Base-by-base conservation (phyloP, 441 rosid genomes). In the Brassica balearica region DNA sequence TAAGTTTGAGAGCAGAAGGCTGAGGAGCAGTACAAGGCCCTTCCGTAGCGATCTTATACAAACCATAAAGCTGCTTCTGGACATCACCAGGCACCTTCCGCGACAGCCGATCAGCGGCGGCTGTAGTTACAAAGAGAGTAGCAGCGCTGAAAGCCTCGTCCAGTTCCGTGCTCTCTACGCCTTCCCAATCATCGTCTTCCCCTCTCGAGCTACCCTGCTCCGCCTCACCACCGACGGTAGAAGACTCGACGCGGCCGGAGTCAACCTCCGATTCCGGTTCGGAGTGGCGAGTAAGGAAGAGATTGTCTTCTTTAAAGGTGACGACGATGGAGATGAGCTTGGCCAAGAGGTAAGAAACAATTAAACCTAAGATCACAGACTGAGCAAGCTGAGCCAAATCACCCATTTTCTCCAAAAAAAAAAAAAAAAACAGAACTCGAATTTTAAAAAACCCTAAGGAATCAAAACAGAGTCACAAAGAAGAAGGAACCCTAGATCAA, bases 101-200 rank as follows among this genome's bases (percentile, higher is more conserved):
- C 1, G 97, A 84, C 3, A 86, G 56, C 66, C 96, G 87, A 81
- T 89, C 95, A 6, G 98, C 84, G 3, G 96, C 94, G 3, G 94
- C 83, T 0, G 93, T 88, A 10, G 97, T 93, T 14, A 92, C 89
- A 62, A 91, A 93, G 0, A 87, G 82, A 9, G 97, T 88, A 3
- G 99, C 99, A 0, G 97, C 93, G 80, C 96, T 92, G 60, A 95
- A 95, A 27, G 84, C 82, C 80, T 89, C 97, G 63, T 95, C 99
- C 62, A 95, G 80, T 82, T 90, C 97, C 71, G 98, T 92, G 82
- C 88, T 89, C 86, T 93, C 99, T 6, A 93, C 98, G 23, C 96
- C 97, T 80, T 95, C 97, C 99, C 97, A 93, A 60, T 92, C 96
- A 25, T 89, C 92, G 6, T 85, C 91, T 1, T 34, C 94, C 55